phyloP scores from a whole-genome alignment of 768 basidiomycete species.

The Naganishia onofrii region DNA sequence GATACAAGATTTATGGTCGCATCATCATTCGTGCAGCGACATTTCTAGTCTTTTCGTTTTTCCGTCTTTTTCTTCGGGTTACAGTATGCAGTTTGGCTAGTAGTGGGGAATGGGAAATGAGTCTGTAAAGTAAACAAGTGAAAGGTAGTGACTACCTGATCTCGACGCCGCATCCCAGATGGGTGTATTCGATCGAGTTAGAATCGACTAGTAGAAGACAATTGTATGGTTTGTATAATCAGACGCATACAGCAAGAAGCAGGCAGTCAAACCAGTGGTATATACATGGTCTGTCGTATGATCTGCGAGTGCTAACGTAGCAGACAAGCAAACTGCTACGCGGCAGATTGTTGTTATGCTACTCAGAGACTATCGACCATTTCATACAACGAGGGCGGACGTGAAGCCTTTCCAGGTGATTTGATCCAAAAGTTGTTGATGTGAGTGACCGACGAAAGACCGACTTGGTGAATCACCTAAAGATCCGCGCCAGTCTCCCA shows the following conservation, averaged over 20 bases:
- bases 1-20: not conserved
- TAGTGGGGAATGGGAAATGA: not conserved
- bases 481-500: too few relatives aligned
- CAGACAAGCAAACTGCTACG: not conserved
- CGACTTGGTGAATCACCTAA: too few relatives aligned
- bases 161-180: not conserved
- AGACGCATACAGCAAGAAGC: not conserved
- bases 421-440: too few relatives aligned
- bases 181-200: not conserved
- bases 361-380: not conserved
- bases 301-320: not conserved
- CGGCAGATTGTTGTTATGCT: not conserved
- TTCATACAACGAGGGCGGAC: too few relatives aligned
- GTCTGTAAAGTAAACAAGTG: not conserved
- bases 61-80: slow-evolving; percentile 3
- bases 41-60: slow-evolving; percentile 8
- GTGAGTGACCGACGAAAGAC: too few relatives aligned
- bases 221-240: slow-evolving; percentile 4
- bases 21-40: too few relatives aligned
- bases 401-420: too few relatives aligned
- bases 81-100: not conserved
- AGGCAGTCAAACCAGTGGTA: slow-evolving; percentile 3
- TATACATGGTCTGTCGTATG: not conserved
- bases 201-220: not conserved
- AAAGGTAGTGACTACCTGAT: not conserved